Percentiles rank a stretch among this genome's conserved stretches.
These are phyloP conservation scores for Penicillium paradoxum DNA, from an alignment of 495 filamentous ascomycete species.

Conservation along the genomic window DNA sequence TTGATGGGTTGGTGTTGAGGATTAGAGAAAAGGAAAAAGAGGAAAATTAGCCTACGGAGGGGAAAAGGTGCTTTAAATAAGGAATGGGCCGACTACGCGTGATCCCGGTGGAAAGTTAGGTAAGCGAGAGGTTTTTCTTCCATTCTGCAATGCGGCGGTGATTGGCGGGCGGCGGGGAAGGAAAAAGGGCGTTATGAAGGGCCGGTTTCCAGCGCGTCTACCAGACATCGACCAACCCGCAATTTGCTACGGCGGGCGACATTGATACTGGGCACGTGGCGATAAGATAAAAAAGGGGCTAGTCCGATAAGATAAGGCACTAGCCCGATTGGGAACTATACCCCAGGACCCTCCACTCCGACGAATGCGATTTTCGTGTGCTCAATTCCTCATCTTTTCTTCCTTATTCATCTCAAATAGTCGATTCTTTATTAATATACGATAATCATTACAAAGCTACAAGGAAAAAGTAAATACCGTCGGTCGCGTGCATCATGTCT, in stretches of 20 bases:
- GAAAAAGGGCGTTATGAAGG: conserved; percentile 45
- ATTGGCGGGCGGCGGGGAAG: conserved; percentile 34
- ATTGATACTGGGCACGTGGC: conserved; percentile 21
- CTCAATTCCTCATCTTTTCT: not conserved
- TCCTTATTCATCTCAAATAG: too few species aligned
- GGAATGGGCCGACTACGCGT: conserved; percentile 19
- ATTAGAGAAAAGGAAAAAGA: conserved; percentile 16
- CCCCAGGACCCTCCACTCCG: not conserved
- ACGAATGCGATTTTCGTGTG: not conserved
- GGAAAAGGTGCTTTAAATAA: conserved; percentile 26
- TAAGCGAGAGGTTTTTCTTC: conserved; percentile 21
- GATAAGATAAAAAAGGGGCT: too few species aligned
- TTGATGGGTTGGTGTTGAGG: conserved; percentile 17
- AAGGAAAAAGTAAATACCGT: not conserved
- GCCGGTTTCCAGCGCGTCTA: conserved; percentile 36
- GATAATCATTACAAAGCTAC: not conserved
- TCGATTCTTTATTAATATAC: too few species aligned
- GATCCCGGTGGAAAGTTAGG: conserved; percentile 23
- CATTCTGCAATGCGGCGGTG: conserved; percentile 35
- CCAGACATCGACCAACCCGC: conserved; percentile 21
- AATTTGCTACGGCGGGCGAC: conserved; percentile 12
- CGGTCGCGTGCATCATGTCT: conserved; percentile 3
- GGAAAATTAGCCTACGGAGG: conserved; percentile 13
- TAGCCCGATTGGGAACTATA: not conserved
- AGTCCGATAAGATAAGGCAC: not conserved